phyloP scores from a whole-genome alignment of 768 basidiomycete species.

The Cantharellus cinnabarinus region DNA sequence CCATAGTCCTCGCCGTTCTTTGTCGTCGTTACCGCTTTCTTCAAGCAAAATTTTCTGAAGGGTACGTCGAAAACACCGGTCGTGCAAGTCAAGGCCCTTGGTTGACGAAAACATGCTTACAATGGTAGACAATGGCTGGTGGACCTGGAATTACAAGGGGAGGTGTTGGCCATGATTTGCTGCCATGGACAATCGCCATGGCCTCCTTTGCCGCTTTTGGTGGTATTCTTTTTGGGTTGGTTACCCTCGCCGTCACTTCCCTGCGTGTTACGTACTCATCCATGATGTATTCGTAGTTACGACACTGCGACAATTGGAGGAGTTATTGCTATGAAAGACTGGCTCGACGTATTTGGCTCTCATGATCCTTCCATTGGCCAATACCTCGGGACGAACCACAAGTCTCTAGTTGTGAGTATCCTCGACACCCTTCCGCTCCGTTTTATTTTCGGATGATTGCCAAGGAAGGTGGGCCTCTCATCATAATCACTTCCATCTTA shows the following conservation, averaged over 20 bases:
- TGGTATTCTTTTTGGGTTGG: conserved; percentile 10
- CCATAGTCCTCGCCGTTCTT: too few relatives aligned
- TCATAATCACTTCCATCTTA: not conserved
- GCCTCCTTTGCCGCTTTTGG: conserved; percentile 16
- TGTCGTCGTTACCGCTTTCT: too few relatives aligned
- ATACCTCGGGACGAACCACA: conserved; percentile 12
- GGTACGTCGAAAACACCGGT: too few relatives aligned
- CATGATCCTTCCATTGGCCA: conserved; percentile 15
- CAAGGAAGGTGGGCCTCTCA: not conserved
- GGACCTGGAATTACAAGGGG: not conserved
- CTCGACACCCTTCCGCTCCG: not conserved
- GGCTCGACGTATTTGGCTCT: conserved; percentile 32
- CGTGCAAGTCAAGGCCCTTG: too few relatives aligned
- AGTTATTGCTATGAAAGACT: conserved; percentile 43
- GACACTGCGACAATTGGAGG: conserved; percentile 75
- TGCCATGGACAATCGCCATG: conserved; percentile 9
- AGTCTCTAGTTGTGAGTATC: conserved; percentile 25
- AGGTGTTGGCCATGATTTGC: not conserved
- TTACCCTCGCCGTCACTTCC: not conserved
- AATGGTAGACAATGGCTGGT: not conserved
- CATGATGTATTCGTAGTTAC: conserved; percentile 26
- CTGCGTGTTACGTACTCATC: not conserved
- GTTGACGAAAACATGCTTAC: not conserved
- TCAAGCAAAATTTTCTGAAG: too few relatives aligned
- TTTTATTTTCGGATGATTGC: not conserved